These are phyloP conservation scores for Elsinoe fawcettii DNA, from an alignment of 2,329 filamentous ascomycete species.

Conservation along the genomic window DNA sequence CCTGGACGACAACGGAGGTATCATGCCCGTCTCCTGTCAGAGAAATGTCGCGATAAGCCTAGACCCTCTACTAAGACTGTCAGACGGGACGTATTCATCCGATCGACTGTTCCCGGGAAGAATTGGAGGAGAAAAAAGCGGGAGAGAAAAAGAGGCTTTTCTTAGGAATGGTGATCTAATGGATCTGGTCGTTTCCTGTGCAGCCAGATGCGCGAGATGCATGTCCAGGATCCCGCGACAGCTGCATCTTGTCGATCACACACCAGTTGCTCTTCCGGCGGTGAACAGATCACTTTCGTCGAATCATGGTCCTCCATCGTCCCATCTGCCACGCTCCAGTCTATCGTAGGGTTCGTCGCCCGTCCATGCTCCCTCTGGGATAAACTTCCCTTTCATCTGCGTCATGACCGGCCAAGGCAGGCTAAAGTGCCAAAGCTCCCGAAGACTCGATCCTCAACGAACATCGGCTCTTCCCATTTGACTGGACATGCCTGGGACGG, in stretches of 20 bases:
- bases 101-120: background rate
- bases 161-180: conserved; percentile 8
- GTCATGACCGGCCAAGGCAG: conserved; percentile 13
- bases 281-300: background rate
- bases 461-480: conserved; percentile 3
- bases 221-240: background rate
- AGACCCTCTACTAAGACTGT: background rate
- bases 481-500: too few relatives aligned
- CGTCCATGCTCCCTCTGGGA: background rate
- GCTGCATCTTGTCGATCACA: conserved; percentile 7
- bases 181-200: conserved; percentile 7
- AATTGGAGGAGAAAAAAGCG: background rate
- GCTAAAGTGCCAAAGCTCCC: conserved; percentile 12
- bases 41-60: conserved; percentile 9
- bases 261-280: background rate
- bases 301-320: conserved; percentile 5
- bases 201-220: background rate
- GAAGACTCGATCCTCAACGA: conserved; percentile 10
- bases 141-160: background rate
- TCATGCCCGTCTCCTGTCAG: background rate
- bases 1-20: background rate
- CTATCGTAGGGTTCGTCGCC: background rate
- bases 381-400: conserved; percentile 4
- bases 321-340: conserved; percentile 1
- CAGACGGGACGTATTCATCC: background rate